Base-by-base conservation (phyloP, 2,329 filamentous ascomycete genomes). In the Fusarium sp. region DNA sequence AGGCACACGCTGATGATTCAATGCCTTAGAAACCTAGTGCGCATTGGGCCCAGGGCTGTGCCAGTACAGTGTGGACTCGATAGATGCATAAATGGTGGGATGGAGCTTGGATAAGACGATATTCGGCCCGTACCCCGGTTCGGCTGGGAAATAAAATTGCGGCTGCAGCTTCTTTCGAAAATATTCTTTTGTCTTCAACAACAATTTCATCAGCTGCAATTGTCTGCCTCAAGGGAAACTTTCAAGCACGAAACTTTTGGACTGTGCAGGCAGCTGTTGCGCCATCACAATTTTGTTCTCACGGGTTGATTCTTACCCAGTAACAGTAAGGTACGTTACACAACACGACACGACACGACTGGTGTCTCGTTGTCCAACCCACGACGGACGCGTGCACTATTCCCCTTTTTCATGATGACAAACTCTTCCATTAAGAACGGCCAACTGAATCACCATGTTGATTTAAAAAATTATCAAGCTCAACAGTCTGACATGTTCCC, bases 371-470 rank as follows among this genome's bases (percentile, higher is more conserved):
- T 51, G 45, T 58, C 59, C 57, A 55, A 61, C 71, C 51, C 55
- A 29, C 29, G 34, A 46, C 40, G 25, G 55, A 56, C 52, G 45
- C 46, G 47, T 59, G 32, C 41, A 51, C 32, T 20, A 8, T 42
- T 45, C 6, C 69, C 47, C 57, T 25, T 52, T 42, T 55, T 63
- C 47, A 81, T 88, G 87, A 90, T 90, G 87, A 89, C 80, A 81
- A 65, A 81, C 72, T 77, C 81, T 86, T 80, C 77, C 83, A 82
- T 87, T 88, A 88, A 88, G 87, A 89, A 89, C 87, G 86, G 87
- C 87, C 87, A 88, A 87, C 87, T 85, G 85, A 90, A 88, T 81
- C 74, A 76, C 77, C 73, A 84, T 89, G 87, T 88, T 85, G 87
- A 88, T 76, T 75, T 72, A 82, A 80, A 80, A 49, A 84, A 81